Conservation (phyloP, 78 protist species). For the Dictyostelium discoideum region DNA sequence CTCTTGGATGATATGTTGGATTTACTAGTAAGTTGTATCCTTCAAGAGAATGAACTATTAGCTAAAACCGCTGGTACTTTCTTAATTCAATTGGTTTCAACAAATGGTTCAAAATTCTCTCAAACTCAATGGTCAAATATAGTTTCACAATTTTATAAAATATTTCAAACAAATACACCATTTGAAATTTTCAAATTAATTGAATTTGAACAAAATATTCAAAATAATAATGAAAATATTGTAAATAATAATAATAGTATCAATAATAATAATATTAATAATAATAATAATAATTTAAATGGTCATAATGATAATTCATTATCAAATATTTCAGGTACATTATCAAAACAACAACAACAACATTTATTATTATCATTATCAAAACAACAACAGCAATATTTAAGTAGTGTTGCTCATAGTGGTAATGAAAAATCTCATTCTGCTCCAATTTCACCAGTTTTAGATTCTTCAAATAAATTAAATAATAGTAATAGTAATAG, state of each 20-base stretch:
- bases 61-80: conserved; percentile 81
- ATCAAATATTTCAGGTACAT: not conserved
- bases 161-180: conserved; percentile 67
- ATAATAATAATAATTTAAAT: not conserved
- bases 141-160: conserved; percentile 54
- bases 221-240: conserved; percentile 6
- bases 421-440: conserved; percentile 4
- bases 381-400: conserved; percentile 10
- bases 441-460: conserved; percentile 72
- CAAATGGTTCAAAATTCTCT: conserved; percentile 72
- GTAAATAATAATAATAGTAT: not conserved
- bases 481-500: not conserved
- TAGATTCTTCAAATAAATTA: not conserved
- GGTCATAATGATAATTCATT: not conserved
- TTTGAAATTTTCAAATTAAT: conserved; percentile 42
- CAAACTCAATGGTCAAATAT: conserved; percentile 72
- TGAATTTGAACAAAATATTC: not conserved
- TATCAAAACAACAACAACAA: not conserved
- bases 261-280: not conserved
- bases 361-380: not conserved
- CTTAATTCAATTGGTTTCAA: conserved; percentile 74
- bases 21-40: conserved; percentile 69
- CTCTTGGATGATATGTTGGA: conserved; percentile 83
- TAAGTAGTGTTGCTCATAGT: not conserved
- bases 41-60: conserved; percentile 73